phyloP scores from a whole-genome alignment of 768 basidiomycete species.

The Termitomyces eurrhizus region DNA sequence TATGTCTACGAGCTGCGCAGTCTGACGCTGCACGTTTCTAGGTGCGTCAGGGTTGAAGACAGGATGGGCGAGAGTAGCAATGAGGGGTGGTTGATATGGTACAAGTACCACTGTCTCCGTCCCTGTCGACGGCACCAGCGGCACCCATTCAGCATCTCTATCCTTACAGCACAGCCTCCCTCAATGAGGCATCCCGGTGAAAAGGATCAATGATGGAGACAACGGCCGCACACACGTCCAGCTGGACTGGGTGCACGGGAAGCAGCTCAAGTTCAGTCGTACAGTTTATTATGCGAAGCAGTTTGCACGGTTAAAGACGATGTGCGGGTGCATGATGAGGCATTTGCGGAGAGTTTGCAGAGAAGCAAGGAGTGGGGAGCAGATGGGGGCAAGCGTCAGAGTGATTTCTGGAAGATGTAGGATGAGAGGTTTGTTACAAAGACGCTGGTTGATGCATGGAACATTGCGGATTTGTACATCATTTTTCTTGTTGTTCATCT shows the following conservation, averaged over 20 bases:
- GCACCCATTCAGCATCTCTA: conserved; percentile 30
- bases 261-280: conserved; percentile 71
- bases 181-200: conserved; percentile 25
- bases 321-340: conserved; percentile 69
- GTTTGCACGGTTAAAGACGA: conserved; percentile 61
- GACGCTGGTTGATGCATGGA: conserved; percentile 83
- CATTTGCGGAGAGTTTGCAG: conserved; percentile 57
- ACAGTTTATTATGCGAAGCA: conserved; percentile 82
- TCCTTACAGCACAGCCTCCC: conserved; percentile 25
- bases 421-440: conserved; percentile 83
- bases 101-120: neutral
- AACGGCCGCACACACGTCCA: conserved; percentile 81
- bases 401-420: conserved; percentile 77
- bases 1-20: conserved; percentile 49
- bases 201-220: conserved; percentile 22
- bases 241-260: conserved; percentile 77
- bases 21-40: conserved; percentile 31
- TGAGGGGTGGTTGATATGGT: conserved; percentile 59
- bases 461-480: conserved; percentile 77
- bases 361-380: conserved; percentile 66
- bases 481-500: neutral
- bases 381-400: conserved; percentile 76
- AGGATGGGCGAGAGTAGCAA: conserved; percentile 51
- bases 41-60: conserved; percentile 34
- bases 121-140: conserved; percentile 22